A percentile compares a stretch with the other conserved stretches of the same genome.
These are phyloP conservation scores for Candida buenavistaensis DNA, from an alignment of 1,139 yeast species.

Conservation along the genomic window DNA sequence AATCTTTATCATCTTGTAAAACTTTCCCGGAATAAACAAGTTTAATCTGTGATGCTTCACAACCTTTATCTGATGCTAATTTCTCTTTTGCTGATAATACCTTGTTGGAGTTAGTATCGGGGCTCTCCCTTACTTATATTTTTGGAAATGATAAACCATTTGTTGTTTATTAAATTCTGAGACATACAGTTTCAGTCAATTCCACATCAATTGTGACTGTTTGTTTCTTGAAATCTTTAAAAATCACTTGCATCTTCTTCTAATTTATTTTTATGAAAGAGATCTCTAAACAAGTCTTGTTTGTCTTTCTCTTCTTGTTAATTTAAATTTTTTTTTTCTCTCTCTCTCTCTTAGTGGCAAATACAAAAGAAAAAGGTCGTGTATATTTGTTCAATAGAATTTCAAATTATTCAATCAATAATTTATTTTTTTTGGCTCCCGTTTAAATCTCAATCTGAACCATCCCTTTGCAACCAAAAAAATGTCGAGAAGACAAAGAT, in stretches of 20 bases:
- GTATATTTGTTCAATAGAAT: neutral
- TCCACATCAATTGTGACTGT: constrained; percentile 81
- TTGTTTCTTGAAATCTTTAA: constrained; percentile 92
- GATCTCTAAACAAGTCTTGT: neutral
- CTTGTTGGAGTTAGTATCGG: constrained; percentile 23
- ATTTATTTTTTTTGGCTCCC: neutral
- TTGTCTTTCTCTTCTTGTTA: neutral
- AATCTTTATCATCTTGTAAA: constrained; percentile 76
- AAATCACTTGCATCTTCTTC: constrained; percentile 82
- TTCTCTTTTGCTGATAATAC: constrained; percentile 71
- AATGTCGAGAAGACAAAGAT: constrained; percentile 26
- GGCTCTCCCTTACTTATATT: no score
- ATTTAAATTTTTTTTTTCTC: neutral
- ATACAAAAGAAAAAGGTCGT: neutral
- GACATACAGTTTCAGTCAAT: constrained; percentile 62
- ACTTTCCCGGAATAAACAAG: constrained; percentile 93
- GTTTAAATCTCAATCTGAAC: no score
- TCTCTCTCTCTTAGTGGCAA: neutral
- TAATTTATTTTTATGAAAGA: neutral
- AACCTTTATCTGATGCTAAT: constrained; percentile 65
- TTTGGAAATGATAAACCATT: no score
- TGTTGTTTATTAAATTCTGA: no score
- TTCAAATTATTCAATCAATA: neutral
- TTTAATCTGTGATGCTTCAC: constrained; percentile 77
- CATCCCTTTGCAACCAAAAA: constrained; percentile 1